phyloP scores from a whole-genome alignment of 345 rosid species.

The Carallia brachiata region DNA sequence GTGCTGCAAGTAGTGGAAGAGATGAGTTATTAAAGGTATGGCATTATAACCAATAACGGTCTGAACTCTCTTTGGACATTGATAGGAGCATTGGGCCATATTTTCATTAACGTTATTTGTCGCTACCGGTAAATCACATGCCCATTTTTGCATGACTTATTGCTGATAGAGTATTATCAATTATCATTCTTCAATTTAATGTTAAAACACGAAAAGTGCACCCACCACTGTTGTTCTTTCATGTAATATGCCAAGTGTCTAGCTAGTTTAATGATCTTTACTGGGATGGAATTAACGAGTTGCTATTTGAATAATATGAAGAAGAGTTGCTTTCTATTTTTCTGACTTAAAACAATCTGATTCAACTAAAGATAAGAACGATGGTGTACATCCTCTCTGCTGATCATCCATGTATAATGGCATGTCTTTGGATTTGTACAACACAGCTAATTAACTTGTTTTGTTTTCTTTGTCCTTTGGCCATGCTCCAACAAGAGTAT shows the following conservation, averaged over 20 bases:
- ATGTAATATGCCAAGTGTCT: not conserved
- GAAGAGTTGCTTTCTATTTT: not conserved
- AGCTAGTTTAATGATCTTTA: not conserved
- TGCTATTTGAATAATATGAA: not conserved
- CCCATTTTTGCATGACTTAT: not conserved
- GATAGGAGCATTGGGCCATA: not conserved
- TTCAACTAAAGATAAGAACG: too few relatives aligned
- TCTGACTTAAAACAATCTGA: not conserved
- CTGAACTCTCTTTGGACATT: not conserved
- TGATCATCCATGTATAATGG: too few relatives aligned
- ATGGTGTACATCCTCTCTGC: too few relatives aligned
- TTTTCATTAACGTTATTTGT: not conserved
- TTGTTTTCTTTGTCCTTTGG: too few relatives aligned
- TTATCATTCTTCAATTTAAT: not conserved
- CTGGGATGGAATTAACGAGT: not conserved
- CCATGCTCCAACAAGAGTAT: not conserved
- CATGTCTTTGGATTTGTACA: too few relatives aligned
- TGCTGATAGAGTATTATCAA: not conserved
- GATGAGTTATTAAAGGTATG: constrained; percentile 79
- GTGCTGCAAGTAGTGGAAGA: constrained; percentile 69
- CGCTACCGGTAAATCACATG: not conserved
- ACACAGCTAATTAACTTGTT: too few relatives aligned
- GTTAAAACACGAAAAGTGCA: not conserved
- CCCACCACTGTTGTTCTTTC: not conserved
- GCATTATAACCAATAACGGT: not conserved